These are phyloP conservation scores for Penicillium hesseltinei DNA, from an alignment of 2,329 filamentous ascomycete species.

Conservation along the genomic window DNA sequence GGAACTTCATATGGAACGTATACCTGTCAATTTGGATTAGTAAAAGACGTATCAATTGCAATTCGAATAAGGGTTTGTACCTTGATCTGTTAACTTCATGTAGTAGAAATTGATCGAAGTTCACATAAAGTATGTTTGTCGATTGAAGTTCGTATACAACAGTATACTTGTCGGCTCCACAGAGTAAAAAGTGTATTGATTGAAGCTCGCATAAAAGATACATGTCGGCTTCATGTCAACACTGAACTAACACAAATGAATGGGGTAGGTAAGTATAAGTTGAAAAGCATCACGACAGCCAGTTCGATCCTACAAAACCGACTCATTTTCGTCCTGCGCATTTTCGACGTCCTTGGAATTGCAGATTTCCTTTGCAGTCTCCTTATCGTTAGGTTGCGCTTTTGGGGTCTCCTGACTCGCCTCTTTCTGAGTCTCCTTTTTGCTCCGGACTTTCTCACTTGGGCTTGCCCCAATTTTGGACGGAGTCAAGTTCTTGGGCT, in stretches of 20 bases:
- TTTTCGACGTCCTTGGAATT: neutral
- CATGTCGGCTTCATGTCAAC: neutral
- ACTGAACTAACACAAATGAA: neutral
- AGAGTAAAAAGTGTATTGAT: neutral
- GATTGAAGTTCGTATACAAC: neutral
- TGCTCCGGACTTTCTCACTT: constrained; percentile 32
- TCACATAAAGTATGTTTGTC: neutral
- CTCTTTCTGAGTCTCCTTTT: constrained; percentile 31
- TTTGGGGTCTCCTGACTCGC: constrained; percentile 25
- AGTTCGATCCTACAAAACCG: neutral
- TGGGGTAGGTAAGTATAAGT: neutral
- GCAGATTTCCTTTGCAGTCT: constrained; percentile 21
- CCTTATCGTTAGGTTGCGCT: constrained; percentile 7
- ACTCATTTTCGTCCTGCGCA: neutral
- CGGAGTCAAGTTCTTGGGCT: constrained; percentile 23
- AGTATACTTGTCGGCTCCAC: neutral
- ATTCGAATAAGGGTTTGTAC: neutral
- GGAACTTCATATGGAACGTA: neutral
- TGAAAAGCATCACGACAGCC: neutral
- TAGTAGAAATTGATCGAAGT: neutral
- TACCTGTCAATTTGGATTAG: neutral
- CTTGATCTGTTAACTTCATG: neutral
- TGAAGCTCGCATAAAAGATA: neutral
- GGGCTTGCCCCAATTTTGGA: constrained; percentile 34
- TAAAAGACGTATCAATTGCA: neutral